Percentiles rank a stretch among this genome's conserved stretches.
These are phyloP conservation scores for Scutellaria baicalensis DNA, from an alignment of 257 asterid genomes.

Conservation along the genomic window DNA sequence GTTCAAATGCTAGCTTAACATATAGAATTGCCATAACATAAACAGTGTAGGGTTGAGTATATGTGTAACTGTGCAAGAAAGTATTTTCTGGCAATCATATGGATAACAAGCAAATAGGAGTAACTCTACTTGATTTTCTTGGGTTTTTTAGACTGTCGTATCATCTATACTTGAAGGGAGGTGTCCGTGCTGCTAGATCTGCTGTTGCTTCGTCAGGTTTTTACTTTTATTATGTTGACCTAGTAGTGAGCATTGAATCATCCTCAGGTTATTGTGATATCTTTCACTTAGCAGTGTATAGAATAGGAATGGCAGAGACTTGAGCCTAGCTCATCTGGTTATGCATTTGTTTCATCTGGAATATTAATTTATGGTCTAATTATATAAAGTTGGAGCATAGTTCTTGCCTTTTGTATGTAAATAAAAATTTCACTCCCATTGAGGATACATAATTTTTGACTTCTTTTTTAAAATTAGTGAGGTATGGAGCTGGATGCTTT, in stretches of 20 bases:
- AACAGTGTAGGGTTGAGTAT: not conserved
- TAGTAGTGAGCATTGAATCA: not conserved
- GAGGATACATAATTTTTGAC: not conserved
- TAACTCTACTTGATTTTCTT: not conserved
- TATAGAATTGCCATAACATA: not conserved
- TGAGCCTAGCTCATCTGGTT: not conserved
- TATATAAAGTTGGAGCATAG: not conserved
- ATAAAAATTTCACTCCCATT: not conserved
- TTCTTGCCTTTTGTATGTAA: not conserved
- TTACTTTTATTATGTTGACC: not conserved
- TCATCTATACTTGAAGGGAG: not conserved
- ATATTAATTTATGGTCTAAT: not conserved
- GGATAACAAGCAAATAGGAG: not conserved
- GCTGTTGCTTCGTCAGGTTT: not conserved
- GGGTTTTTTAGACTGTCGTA: not conserved
- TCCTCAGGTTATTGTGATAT: not conserved
- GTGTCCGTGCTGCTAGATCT: not conserved
- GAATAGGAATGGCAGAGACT: not conserved
- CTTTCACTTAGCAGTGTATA: not conserved
- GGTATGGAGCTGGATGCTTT: constrained; percentile 40
- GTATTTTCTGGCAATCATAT: not conserved
- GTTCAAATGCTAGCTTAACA: not conserved
- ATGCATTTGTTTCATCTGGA: not conserved
- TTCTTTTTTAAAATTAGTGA: constrained; percentile 11
- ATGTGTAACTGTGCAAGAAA: not conserved